Conservation (phyloP, 768 basidiomycete species). For the Gymnopilus dilepis region DNA sequence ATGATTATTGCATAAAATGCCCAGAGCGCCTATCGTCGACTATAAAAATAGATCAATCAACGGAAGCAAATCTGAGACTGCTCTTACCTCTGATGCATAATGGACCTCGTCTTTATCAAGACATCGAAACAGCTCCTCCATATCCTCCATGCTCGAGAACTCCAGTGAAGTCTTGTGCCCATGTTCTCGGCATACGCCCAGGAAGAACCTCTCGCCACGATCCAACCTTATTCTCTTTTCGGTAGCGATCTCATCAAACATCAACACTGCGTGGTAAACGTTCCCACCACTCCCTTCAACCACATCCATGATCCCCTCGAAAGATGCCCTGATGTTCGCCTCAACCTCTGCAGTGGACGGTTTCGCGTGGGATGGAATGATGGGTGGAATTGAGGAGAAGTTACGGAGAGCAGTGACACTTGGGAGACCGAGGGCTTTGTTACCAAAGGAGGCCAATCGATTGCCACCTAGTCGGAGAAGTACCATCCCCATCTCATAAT, state of each 20-base stretch:
- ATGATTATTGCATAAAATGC: conserved; percentile 24
- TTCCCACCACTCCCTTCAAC: neutral
- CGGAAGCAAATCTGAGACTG: no score
- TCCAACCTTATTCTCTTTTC: conserved; percentile 23
- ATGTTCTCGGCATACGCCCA: conserved; percentile 21
- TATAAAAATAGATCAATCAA: no score
- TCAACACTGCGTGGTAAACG: conserved; percentile 17
- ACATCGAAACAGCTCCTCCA: neutral
- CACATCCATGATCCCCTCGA: neutral
- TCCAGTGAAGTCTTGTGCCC: neutral
- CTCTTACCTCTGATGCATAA: neutral
- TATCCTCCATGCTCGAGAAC: neutral
- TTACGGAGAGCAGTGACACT: conserved; percentile 16
- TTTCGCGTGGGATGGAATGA: conserved; percentile 18
- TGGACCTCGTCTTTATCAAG: neutral
- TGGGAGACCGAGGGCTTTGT: conserved; percentile 24
- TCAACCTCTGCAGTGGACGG: conserved; percentile 11
- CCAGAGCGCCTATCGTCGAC: conserved; percentile 32
- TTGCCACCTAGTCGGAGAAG: conserved; percentile 24
- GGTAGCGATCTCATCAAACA: conserved; percentile 24
- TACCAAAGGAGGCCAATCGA: conserved; percentile 24
- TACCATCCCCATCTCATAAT: conserved; percentile 19
- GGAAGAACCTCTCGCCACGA: conserved; percentile 16
- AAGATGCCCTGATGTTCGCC: conserved; percentile 1
- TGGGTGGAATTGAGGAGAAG: conserved; percentile 14